Evolutionary conservation across 441 rosid species (phyloP), one percentile per base, ranked within the genome.

Genomic region (Croton setiger): DNA sequence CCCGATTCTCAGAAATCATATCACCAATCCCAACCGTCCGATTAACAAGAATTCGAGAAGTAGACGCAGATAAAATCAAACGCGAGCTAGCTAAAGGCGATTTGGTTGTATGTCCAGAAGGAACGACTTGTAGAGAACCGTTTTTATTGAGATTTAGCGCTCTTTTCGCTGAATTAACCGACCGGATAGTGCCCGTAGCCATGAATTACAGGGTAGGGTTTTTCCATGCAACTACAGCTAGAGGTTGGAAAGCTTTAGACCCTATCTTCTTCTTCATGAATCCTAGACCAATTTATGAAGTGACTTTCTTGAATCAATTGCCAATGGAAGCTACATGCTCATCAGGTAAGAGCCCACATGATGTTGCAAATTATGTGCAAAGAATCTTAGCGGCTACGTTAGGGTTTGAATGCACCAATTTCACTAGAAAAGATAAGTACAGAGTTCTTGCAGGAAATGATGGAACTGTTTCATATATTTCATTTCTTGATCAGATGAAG

Each of bases 191-290:
- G 7, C 97, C 97, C 0, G 98, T 93, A 2, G 98, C 97, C 1
- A 91, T 89, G 98, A 85, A 89, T 66, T 89, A 93, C n/a, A 66
- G 91, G 67, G 94, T 89, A 12, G 94, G 94, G n/a, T 83, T 93
- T 70, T 93, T 93, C 77, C 98, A 93, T 68, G 97, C 96, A 54
- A 93, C 97, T 5, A 93, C 98, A 0, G 98, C 98, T 0, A 71
- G 94, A 60, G 96, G 98, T 1, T 93, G 98, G 85, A 93, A 93
- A 47, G 94, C 85, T 8, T 64, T 93, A 74, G 98, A 93, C 66
- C 94, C 97, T 0, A 84, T 93, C 5, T 93, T 89, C 85, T 91
- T 89, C 85, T 86, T 88, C 79, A 93, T 93, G 98, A 93, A 93
- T 81, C 98, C 97, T 21, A 83, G 94, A 62, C 97, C 97, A 3